Evolutionary conservation across 352 stramenopile species (phyloP).

Genomic region (Pythium vanterpoolii): DNA sequence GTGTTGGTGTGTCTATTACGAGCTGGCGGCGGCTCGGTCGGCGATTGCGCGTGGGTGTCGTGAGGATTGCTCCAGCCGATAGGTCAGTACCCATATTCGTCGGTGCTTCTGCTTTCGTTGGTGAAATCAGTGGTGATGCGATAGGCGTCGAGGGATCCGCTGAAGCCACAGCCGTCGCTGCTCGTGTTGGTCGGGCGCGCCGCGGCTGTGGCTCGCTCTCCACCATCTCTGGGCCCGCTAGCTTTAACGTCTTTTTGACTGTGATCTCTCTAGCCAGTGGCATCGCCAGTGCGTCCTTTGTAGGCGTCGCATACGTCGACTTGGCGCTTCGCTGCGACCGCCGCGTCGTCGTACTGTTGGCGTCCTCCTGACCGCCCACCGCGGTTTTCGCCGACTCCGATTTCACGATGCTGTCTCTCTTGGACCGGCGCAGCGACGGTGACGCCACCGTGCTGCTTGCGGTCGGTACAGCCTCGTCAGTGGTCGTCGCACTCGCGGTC

Average conservation of each 20-base stretch:
- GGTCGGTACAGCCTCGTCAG: not conserved
- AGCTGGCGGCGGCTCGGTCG: conserved; percentile 20
- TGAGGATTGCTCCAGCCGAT: not conserved
- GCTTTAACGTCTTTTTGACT: not conserved
- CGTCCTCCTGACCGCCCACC: conserved; percentile 9
- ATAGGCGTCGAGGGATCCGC: not conserved
- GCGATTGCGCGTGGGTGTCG: conserved; percentile 18
- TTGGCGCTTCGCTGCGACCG: conserved; percentile 30
- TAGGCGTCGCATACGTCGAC: conserved; percentile 23
- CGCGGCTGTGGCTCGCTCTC: not conserved
- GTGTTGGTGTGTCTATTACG: conserved; percentile 1
- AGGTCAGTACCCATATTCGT: not conserved
- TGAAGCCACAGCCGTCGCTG: not conserved
- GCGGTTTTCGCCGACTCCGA: conserved; percentile 17
- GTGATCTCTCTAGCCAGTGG: not conserved
- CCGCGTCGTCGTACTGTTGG: conserved; percentile 8
- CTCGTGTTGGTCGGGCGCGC: conserved; percentile 6
- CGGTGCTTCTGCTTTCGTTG: not conserved
- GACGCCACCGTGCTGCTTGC: not conserved
- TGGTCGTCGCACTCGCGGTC: not conserved
- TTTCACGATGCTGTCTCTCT: conserved; percentile 31
- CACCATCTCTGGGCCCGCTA: not conserved
- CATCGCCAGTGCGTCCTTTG: not conserved
- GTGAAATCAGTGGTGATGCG: not conserved
- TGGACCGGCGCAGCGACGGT: conserved; percentile 28